Base-by-base conservation (phyloP, 768 basidiomycete species). In the Tricholoma saponaceum region DNA sequence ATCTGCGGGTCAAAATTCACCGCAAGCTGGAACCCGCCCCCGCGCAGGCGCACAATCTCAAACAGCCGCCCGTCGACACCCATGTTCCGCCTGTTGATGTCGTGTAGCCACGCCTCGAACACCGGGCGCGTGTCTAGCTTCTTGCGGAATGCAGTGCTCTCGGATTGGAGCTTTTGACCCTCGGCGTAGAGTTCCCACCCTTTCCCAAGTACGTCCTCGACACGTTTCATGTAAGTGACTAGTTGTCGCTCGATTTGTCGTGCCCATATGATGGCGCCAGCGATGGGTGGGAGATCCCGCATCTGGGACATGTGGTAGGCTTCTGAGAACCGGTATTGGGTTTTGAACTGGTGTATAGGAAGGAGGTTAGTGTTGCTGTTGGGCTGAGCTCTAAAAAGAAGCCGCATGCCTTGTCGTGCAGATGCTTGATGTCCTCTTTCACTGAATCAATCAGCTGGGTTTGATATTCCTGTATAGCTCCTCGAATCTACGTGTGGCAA, bases 181-280 rank as follows among this genome's bases (percentile, higher is more conserved):
- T 99, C 97, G n/a, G 96, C 95, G 64, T 99, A 98, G 58, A 94
- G 85, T 67, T 98, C 95, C 96, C 97, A 99, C 6, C 94, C 96
- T 72, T 94, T 96, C 5, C 96, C 91, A 7, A 99, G 85, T 2
- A 99, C 97, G 69, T 98, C 96, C 67, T 98, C 97, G 52, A 98
- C 96, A 14, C 96, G 90, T 70, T 95, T 96, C 96, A 99, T 99
- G 77, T 98, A 98, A 0, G 93, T 87, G 57, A 89, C 80, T 2
- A 99, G 84, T 67, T 99, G 97, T 3, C 95, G 86, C 66, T 98
- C 96, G 60, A 99, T 99, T 76, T 98, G 97, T n/a, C 90, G 83
- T 0, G 97, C 96, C 97, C 97, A 99, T 64, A 96, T 93, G 70
- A 98, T 97, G 16, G 97, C 92, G 25, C 95, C 93, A 1, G 97